Evolutionary conservation across 805 yeast genomes (phyloP), one percentile per base, ranked within the genome.

Genomic region (Schwanniomyces vanrijiae): DNA sequence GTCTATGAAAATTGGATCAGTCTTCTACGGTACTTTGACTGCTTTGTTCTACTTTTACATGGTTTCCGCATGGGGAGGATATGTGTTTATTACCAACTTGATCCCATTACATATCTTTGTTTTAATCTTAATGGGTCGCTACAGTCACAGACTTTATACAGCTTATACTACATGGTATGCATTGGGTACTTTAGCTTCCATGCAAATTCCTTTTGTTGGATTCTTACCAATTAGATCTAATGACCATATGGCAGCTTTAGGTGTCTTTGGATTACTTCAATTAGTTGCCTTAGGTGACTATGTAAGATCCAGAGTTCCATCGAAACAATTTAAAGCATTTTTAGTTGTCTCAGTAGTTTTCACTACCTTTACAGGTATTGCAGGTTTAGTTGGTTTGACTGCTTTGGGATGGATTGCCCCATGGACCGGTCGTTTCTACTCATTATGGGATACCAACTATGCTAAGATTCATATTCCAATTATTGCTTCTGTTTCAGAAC

Each of bases 41-140:
- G 96, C 99, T 1, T 64, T 90, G 28, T 86, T 84, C 59, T 94
- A 95, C 74, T 94, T 95, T 70, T 94, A 94, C 77, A 94, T 94
- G 99, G 99, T 94, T 44, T 84, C 96, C 41, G 99, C 99, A 10
- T 91, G 99, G 97, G 99, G 99, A 76, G 99, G 99, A 22, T 94
- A 94, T 65, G 99, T 95, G 44, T 94, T 94, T 76, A 95, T 94
- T 71, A 94, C 99, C 49, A 94, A 94, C 73, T 83, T 95, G 77
- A 90, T 94, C 59, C 99, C 99, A 40, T 76, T 94, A 57, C 99
- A 94, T 65, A 90, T 91, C 21, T 91, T 94, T 62, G 91, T 90
- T 42, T 76, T 94, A 63, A 70, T 94, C 44, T 71, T 89, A 55
- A 94, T 94, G 98, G 99, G 99, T 44, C 85, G 99, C 61, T 94